Percentiles rank a stretch among this genome's conserved stretches.
Evolutionary conservation across 257 asterid species (phyloP).

Genomic region (Parsonsia alboflavescens): DNA sequence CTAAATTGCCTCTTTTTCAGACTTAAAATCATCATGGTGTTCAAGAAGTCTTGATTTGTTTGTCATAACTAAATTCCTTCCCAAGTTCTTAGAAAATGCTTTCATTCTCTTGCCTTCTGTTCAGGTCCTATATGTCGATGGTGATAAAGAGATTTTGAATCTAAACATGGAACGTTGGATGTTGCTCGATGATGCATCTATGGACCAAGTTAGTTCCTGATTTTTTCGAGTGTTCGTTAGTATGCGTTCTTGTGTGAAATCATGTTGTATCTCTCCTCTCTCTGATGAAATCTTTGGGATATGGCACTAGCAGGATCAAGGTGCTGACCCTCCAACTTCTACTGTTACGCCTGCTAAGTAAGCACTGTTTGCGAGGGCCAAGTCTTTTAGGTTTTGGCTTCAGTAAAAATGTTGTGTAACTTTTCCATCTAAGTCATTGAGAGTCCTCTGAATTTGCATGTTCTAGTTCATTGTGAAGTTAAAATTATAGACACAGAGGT

Average conservation of each 20-base stretch:
- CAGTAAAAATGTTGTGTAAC: neutral
- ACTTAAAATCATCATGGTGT: neutral
- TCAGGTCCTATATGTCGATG: slow-evolving; percentile 43
- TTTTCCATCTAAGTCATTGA: neutral
- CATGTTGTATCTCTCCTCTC: neutral
- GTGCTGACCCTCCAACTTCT: slow-evolving; percentile 11
- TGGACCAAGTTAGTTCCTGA: slow-evolving; percentile 10
- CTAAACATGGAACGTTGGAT: slow-evolving; percentile 33
- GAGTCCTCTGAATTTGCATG: neutral
- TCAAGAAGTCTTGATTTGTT: neutral
- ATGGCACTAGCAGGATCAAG: slow-evolving; percentile 19
- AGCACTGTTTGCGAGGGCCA: slow-evolving; percentile 11
- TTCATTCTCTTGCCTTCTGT: neutral
- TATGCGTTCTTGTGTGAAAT: neutral
- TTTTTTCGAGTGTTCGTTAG: slow-evolving; percentile 7
- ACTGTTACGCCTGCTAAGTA: slow-evolving; percentile 21
- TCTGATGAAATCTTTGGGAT: slow-evolving; percentile 17
- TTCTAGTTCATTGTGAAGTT: neutral
- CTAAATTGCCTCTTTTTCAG: neutral
- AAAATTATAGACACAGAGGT: neutral
- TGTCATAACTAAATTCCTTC: neutral
- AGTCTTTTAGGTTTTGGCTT: neutral
- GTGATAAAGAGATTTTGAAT: slow-evolving; percentile 34
- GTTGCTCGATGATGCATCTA: slow-evolving; percentile 21
- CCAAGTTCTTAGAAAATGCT: neutral